These are phyloP conservation scores for Cryptococcus sp. DNA, from an alignment of 1,284 basidiomycete species.

Conservation along the genomic window DNA sequence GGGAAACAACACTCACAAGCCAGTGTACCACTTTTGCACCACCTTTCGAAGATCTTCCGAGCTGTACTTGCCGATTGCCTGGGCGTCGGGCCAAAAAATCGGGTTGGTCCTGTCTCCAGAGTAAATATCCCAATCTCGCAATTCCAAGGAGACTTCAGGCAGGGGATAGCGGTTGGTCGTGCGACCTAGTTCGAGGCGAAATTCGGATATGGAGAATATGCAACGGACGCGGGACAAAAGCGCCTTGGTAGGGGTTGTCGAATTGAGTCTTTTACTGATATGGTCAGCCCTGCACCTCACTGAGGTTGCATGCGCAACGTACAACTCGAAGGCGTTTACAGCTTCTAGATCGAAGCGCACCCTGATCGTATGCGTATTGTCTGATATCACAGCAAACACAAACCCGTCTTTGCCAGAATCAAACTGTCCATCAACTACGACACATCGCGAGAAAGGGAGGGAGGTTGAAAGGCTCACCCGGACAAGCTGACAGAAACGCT, in stretches of 20 bases:
- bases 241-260: conserved; percentile 12
- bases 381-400: conserved; percentile 18
- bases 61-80: neutral
- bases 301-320: too few relatives aligned
- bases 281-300: neutral
- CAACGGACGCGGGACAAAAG: conserved; percentile 20
- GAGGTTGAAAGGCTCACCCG: conserved; percentile 9
- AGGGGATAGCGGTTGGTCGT: conserved; percentile 1
- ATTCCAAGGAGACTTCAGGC: conserved; percentile 19
- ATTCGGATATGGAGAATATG: conserved; percentile 18
- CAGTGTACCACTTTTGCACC: conserved; percentile 28
- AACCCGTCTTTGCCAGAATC: conserved; percentile 13
- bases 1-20: conserved; percentile 20
- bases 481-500: conserved; percentile 21
- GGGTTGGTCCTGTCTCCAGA: conserved; percentile 22
- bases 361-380: conserved; percentile 21
- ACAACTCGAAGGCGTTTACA: conserved; percentile 28
- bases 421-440: conserved; percentile 5
- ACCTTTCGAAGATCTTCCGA: conserved; percentile 13
- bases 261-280: conserved; percentile 6
- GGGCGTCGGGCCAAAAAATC: conserved; percentile 8
- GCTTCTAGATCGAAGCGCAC: conserved; percentile 24
- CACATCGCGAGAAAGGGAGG: neutral
- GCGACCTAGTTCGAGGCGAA: conserved; percentile 9
- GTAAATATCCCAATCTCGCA: conserved; percentile 22